Conservation (phyloP, 805 yeast species). For the Komagataella pastoris region DNA sequence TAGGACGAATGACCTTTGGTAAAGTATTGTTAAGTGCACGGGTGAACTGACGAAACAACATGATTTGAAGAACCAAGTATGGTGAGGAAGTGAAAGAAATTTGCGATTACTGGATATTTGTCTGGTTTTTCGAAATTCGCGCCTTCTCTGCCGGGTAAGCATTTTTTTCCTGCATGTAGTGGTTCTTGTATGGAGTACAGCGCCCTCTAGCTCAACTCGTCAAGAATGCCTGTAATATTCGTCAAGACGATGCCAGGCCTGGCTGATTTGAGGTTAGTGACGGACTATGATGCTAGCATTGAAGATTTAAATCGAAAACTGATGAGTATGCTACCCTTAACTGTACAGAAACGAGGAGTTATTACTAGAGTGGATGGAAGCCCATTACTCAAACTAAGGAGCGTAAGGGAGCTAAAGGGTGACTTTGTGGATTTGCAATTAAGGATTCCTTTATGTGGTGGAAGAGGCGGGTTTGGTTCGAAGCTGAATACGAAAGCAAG, state of each 20-base stretch:
- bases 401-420: background rate
- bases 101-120: background rate
- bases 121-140: background rate
- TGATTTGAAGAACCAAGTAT: background rate
- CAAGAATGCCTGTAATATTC: background rate
- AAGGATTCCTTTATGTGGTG: constrained; percentile 26
- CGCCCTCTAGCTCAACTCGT: background rate
- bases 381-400: background rate
- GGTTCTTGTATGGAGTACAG: background rate
- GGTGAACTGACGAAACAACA: background rate
- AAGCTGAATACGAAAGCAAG: constrained; percentile 26
- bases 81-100: background rate
- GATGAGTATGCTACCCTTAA: background rate
- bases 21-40: background rate
- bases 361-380: background rate
- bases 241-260: background rate
- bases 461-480: constrained; percentile 40
- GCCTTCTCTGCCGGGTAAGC: background rate
- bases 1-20: constrained; percentile 1
- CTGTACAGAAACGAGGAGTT: background rate
- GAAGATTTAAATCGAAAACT: background rate
- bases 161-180: background rate
- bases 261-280: background rate
- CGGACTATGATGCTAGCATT: background rate
- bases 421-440: constrained; percentile 15